Evolutionary conservation across 2,329 filamentous ascomycete genomes (phyloP).

Genomic region (Mycocentrospora acerina): DNA sequence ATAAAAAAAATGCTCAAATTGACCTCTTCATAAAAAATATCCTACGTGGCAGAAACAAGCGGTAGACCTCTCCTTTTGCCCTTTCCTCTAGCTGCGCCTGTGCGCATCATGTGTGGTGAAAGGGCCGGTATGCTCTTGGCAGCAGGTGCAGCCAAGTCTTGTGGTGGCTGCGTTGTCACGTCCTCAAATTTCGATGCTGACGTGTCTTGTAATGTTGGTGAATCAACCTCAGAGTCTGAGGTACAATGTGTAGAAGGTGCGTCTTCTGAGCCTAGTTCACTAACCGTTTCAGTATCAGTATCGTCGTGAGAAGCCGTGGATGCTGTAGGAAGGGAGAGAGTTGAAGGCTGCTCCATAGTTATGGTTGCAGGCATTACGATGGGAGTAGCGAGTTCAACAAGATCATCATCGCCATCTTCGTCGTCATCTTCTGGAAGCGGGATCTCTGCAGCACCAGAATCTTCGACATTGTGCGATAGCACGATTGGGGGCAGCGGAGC

Average conservation of each 20-base stretch:
- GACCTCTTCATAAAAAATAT: too few species aligned
- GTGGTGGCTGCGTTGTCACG: background rate
- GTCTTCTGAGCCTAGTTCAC: constrained; percentile 25
- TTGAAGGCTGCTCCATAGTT: constrained; percentile 15
- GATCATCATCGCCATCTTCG: too few species aligned
- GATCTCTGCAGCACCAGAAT: constrained; percentile 13
- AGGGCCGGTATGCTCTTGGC: constrained; percentile 10
- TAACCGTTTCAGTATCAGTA: constrained; percentile 15
- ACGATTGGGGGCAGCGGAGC: constrained; percentile 22
- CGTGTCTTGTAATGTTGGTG: background rate
- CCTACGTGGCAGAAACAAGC: constrained; percentile 32
- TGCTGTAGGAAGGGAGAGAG: background rate
- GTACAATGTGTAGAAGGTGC: constrained; percentile 25
- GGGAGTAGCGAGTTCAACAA: constrained; percentile 6
- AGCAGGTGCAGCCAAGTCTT: constrained; percentile 4
- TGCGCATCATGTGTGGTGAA: constrained; percentile 30
- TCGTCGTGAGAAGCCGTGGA: background rate
- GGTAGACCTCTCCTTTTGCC: constrained; percentile 23
- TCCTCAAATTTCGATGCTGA: too few species aligned
- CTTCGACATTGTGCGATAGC: background rate
- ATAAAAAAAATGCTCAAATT: background rate
- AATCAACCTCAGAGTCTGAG: constrained; percentile 17
- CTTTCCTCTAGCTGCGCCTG: constrained; percentile 19
- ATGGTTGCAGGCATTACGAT: background rate
- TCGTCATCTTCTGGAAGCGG: constrained; percentile 25